Evolutionary conservation across 2,329 filamentous ascomycete species (phyloP).

Genomic region (Venturia carpophila): DNA sequence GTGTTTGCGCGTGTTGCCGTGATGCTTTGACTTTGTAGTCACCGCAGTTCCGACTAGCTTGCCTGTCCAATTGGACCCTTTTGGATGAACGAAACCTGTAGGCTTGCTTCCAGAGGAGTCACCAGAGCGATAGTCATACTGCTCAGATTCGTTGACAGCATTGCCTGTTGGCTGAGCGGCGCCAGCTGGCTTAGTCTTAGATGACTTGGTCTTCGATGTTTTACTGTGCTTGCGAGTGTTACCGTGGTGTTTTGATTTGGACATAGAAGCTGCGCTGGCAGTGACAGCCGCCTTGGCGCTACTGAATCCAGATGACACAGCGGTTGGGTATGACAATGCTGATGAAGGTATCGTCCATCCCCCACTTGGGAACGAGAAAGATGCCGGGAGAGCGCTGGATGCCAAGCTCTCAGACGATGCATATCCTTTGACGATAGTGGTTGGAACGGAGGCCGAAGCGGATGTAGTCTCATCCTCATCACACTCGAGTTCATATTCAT

Average conservation of each 20-base stretch:
- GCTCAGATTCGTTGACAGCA: not conserved
- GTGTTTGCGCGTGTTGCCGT: not conserved
- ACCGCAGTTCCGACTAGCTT: not conserved
- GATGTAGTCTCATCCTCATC: not conserved
- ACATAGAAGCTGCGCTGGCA: not conserved
- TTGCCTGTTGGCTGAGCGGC: not conserved
- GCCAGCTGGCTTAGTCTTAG: not conserved
- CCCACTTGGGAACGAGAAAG: not conserved
- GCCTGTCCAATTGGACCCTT: not conserved
- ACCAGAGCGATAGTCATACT: not conserved
- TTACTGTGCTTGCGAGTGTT: not conserved
- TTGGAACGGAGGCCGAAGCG: not conserved
- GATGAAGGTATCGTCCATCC: not conserved
- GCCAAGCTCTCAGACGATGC: not conserved
- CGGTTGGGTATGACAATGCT: not conserved
- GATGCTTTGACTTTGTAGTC: not conserved
- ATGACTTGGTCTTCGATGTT: not conserved
- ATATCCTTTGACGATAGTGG: not conserved
- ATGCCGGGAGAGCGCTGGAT: not conserved
- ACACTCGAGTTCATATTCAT: not conserved
- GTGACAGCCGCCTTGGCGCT: not conserved
- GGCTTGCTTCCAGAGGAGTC: not conserved
- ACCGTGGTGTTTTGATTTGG: slow-evolving; percentile 3
- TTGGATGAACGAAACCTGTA: not conserved
- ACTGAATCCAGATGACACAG: not conserved